phyloP scores from a whole-genome alignment of 148 eudicot species.

The Fagopyrum tataricum region DNA sequence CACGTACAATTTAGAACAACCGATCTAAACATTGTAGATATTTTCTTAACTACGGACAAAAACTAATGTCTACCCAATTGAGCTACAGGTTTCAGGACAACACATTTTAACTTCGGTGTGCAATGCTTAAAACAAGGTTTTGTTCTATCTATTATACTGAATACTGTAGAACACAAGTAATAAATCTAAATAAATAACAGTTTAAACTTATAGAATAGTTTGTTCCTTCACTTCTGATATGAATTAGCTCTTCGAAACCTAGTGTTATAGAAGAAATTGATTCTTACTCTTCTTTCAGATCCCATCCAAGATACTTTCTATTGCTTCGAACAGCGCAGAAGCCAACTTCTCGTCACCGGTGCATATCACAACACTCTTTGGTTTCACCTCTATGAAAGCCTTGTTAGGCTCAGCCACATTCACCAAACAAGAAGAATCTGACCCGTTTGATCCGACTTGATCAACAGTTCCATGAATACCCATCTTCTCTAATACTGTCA shows the following conservation, averaged over 20 bases:
- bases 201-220: neutral
- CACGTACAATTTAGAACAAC: too few relatives aligned
- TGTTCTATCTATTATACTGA: too few relatives aligned
- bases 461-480: slow-evolving; percentile 45
- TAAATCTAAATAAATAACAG: neutral
- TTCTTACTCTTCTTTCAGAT: slow-evolving; percentile 16
- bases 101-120: too few relatives aligned
- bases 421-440: slow-evolving; percentile 21
- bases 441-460: slow-evolving; percentile 22
- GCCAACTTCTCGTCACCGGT: slow-evolving; percentile 47
- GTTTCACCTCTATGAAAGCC: slow-evolving; percentile 41
- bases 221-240: neutral
- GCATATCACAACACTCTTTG: slow-evolving; percentile 35
- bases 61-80: too few relatives aligned
- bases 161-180: neutral
- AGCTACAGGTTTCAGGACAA: too few relatives aligned
- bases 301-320: slow-evolving; percentile 32
- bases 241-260: neutral
- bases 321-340: slow-evolving; percentile 38
- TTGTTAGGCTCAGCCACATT: slow-evolving; percentile 40
- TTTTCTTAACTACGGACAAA: too few relatives aligned
- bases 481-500: slow-evolving; percentile 37
- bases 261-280: neutral
- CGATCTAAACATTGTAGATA: too few relatives aligned
- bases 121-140: too few relatives aligned